A percentile compares a stretch with the other conserved stretches of the same genome.
These are phyloP conservation scores for Pichia sp. DNA, from an alignment of 1,139 yeast species.

Conservation along the genomic window DNA sequence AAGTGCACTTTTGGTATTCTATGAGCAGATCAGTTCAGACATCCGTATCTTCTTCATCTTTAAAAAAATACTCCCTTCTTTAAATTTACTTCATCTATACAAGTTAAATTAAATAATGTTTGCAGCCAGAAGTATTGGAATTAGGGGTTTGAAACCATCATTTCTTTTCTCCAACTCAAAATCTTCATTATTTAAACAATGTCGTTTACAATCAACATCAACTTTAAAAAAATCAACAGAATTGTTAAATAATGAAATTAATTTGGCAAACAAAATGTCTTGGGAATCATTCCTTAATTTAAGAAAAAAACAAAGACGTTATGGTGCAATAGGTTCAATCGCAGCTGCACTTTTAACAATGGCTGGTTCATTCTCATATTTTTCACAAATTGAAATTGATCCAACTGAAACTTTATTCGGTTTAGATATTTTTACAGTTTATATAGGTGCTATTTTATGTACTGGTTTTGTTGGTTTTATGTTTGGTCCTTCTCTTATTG, in stretches of 20 bases:
- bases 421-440: conserved; percentile 75
- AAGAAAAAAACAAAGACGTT: conserved; percentile 66
- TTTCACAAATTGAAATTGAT: conserved; percentile 77
- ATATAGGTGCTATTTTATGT: conserved; percentile 57
- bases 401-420: conserved; percentile 76
- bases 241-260: conserved; percentile 17
- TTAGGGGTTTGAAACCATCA: conserved; percentile 8
- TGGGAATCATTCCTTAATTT: conserved; percentile 80
- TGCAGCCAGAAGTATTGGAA: conserved; percentile 11
- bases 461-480: conserved; percentile 77
- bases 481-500: conserved; percentile 71
- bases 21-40: too few relatives aligned
- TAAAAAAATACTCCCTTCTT: too few relatives aligned
- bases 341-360: conserved; percentile 66
- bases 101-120: conserved; percentile 1
- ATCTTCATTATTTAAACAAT: too few relatives aligned
- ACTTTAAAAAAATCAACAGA: conserved; percentile 8
- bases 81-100: too few relatives aligned
- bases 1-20: too few relatives aligned
- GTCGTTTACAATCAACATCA: conserved; percentile 9
- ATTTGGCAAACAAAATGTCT: conserved; percentile 31
- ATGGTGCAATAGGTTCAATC: conserved; percentile 59
- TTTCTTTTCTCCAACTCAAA: background rate
- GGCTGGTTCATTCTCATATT: conserved; percentile 63
- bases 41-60: too few relatives aligned